Percentiles rank a stretch among this genome's conserved stretches.
phyloP scores from a whole-genome alignment of 768 basidiomycete genomes.

The Lanmaoa rubissima region DNA sequence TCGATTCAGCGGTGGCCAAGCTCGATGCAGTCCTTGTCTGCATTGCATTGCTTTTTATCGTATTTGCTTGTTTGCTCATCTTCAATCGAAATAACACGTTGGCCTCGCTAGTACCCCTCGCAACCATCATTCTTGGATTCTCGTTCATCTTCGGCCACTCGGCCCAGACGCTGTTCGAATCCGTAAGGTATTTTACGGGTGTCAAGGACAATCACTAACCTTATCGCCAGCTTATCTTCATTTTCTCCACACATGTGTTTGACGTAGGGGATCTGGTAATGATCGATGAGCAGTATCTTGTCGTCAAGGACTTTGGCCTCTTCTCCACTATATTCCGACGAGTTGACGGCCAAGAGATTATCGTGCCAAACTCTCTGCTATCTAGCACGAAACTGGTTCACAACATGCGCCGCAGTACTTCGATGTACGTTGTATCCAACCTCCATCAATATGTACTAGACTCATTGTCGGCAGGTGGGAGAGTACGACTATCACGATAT shows the following conservation, averaged over 20 bases:
- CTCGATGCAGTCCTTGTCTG: conserved; percentile 71
- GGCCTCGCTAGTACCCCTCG: conserved; percentile 72
- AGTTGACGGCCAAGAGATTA: conserved; percentile 79
- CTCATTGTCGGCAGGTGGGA: conserved; percentile 50
- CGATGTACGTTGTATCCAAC: conserved; percentile 49
- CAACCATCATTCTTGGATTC: conserved; percentile 78
- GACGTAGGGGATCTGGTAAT: conserved; percentile 81
- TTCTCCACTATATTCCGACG: conserved; percentile 77
- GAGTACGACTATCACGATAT: conserved; percentile 60
- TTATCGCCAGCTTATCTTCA: conserved; percentile 65
- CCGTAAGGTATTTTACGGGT: conserved; percentile 40
- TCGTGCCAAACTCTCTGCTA: conserved; percentile 74
- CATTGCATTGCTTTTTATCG: conserved; percentile 53
- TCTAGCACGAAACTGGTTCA: conserved; percentile 72
- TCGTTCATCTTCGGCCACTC: conserved; percentile 86
- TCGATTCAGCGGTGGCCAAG: conserved; percentile 71
- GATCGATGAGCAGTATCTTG: conserved; percentile 54
- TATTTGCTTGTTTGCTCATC: conserved; percentile 72
- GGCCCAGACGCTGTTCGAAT: conserved; percentile 76
- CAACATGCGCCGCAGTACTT: conserved; percentile 71
- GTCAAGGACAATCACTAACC: neutral
- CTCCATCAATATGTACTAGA: neutral
- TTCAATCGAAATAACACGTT: conserved; percentile 68
- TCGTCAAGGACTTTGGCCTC: conserved; percentile 74
- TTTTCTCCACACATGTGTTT: conserved; percentile 83